Evolutionary conservation across 371 early-diverging fungal genomes (phyloP), one percentile per base, ranked within the genome.

Genomic region (Mucor sp.): DNA sequence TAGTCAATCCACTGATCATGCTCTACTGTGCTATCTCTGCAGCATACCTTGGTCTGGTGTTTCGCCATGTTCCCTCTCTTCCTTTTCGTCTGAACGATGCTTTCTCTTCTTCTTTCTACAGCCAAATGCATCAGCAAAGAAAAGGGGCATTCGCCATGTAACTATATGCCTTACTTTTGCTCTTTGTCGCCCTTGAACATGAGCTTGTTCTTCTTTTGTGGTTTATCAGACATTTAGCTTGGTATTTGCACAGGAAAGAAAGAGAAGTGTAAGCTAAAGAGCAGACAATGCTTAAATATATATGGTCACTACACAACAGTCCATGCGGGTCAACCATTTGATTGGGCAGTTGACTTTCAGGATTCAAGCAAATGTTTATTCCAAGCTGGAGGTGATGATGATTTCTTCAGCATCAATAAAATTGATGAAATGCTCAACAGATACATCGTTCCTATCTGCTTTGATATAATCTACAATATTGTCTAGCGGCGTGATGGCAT

Each of bases 51-150:
- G 79, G 25, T 80, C 71, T 12, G 75, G 71, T 15, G 71, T 62
- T 32, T 70, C 66, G 27, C 65, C 62, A 1, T 61, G 72, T 8
- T 68, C 74, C 0, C 74, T 73, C 30, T 78, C 79, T 30, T 74
- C 74, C 23, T 72, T 69, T 43, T 80, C 77, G 19, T 70, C 68
- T 19, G 81, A 71, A 27, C 64, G 62, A 56, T 75, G 77, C 71
- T 85, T 87, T 80, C 84, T 84, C 71, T 88, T 88, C 72, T 89
- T 88, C 68, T 87, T 88, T 65, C 85, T 88, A 68, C 58, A 4
- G 43, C 30, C 17, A 50, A 1, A 14, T 33, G 28, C 39, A 19
- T 47, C 17, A 41, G 44, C n/a, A 50, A 41, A n/a, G 44, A 47
- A n/a, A 50, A 47, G 7, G 12, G 9, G 25, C n/a, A n/a, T 25